Evolutionary conservation across 1,284 basidiomycete species (phyloP), one percentile per base, ranked within the genome.

Genomic region (Puccinia hordei): DNA sequence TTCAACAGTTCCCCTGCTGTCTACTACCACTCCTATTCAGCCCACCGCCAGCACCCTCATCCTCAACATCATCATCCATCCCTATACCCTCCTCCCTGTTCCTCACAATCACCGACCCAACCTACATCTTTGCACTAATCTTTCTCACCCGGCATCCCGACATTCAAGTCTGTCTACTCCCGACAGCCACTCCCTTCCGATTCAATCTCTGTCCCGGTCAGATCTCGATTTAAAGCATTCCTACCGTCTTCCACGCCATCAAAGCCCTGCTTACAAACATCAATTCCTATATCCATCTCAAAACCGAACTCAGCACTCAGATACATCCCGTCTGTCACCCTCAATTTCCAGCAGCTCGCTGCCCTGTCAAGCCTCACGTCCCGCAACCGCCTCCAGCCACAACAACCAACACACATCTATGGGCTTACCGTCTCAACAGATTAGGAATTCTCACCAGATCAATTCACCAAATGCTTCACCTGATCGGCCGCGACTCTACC

Each of bases 401-500:
- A 38, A 35, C 12, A 46, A 41, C 33, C 66, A 46, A 49, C 69
- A 51, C 12, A 30, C 27, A 5, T 27, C 69, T 30, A 22, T 38
- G 30, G 30, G 33, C 15, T 5, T 19, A 1, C n/a, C 17, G 24
- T 35, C 69, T 33, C 69, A 55, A 24, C 46, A 69, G 49, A 35
- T n/a, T 10, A 55, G 49, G 51, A 49, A 38, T 55, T 24, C 69
- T n/a, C 69, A 51, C 33, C 49, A 38, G n/a, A 15, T 51, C 30
- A 30, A 72, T 13, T 55, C 69, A 24, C 46, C 69, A 19, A 55
- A 38, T 15, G 27, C n/a, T 27, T 61, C 75, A 5, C 51, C 53
- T 22, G 46, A 79, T 63, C 77, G 38, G 41, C 77, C 68, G 17
- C 66, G 68, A 13, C 68, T 79, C 24, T 68, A 79, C 51, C 77